Conservation (phyloP, 2,329 filamentous ascomycete species). For the Xylariaceae sp. region DNA sequence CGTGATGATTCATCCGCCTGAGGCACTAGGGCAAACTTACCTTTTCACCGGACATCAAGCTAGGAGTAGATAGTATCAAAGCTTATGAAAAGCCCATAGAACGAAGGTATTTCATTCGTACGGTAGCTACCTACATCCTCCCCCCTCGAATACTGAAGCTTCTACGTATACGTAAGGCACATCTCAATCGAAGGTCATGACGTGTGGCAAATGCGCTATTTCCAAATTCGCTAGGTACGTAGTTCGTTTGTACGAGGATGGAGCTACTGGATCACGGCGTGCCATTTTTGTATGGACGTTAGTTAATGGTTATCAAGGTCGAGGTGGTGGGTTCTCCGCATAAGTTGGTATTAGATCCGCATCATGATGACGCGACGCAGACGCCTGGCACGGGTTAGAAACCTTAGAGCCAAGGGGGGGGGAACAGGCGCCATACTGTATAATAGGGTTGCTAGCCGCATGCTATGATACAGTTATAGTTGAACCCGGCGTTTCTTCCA, state of each 20-base stretch:
- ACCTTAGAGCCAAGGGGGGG: too few relatives aligned
- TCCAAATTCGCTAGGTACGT: not conserved
- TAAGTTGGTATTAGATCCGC: not conserved
- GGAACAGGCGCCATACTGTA: too few relatives aligned
- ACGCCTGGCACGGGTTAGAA: not conserved
- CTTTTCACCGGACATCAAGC: not conserved
- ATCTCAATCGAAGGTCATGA: too few relatives aligned
- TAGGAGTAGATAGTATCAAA: too few relatives aligned
- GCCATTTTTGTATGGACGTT: too few relatives aligned
- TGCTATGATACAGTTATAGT: not conserved
- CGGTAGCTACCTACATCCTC: too few relatives aligned
- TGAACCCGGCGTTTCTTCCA: not conserved
- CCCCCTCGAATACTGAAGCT: too few relatives aligned
- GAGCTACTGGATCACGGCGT: too few relatives aligned
- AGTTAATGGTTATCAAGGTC: not conserved
- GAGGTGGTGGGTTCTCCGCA: not conserved
- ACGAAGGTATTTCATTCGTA: too few relatives aligned
- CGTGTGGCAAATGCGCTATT: too few relatives aligned
- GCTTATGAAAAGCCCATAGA: not conserved
- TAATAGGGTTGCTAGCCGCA: not conserved
- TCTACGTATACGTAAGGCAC: too few relatives aligned
- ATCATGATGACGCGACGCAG: slow-evolving; percentile 23
- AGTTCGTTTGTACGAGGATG: too few relatives aligned
- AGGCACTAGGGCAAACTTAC: not conserved
- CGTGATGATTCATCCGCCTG: not conserved